phyloP scores from a whole-genome alignment of 2,329 filamentous ascomycete species.

The Colletotrichum musicola region DNA sequence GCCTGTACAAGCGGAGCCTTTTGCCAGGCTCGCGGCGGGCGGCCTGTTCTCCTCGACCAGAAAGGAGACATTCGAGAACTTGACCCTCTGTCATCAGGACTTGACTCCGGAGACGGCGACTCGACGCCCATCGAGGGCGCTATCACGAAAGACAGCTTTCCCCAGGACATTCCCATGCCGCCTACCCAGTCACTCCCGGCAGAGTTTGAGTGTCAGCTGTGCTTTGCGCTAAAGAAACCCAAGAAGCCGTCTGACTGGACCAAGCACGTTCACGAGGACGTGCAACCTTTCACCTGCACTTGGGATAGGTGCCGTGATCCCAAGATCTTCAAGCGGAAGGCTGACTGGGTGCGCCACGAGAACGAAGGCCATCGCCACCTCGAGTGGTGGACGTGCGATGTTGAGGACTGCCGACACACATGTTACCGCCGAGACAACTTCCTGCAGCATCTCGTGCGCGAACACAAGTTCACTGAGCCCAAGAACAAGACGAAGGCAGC shows the following conservation, averaged over 20 bases:
- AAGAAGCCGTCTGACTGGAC: conserved; percentile 96
- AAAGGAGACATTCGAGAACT: conserved; percentile 70
- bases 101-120: conserved; percentile 67
- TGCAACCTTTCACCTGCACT: conserved; percentile 93
- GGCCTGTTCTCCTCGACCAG: conserved; percentile 70
- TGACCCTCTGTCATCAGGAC: conserved; percentile 66
- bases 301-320: conserved; percentile 85
- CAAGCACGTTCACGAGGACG: conserved; percentile 94
- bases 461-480: conserved; percentile 88
- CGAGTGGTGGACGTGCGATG: conserved; percentile 90
- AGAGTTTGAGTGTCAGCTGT: conserved; percentile 90
- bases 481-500: conserved; percentile 81
- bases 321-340: conserved; percentile 95
- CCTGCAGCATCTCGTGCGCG: conserved; percentile 89
- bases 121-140: conserved; percentile 76
- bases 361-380: conserved; percentile 91
- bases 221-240: conserved; percentile 87
- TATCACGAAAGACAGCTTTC: conserved; percentile 81
- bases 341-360: conserved; percentile 95
- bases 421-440: conserved; percentile 95
- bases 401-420: conserved; percentile 82
- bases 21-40: conserved; percentile 78
- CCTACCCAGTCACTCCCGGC: conserved; percentile 83
- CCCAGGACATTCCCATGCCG: conserved; percentile 83
- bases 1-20: conserved; percentile 72